Base-by-base conservation (phyloP, 352 stramenopile genomes). In the Phytophthora melonis region DNA sequence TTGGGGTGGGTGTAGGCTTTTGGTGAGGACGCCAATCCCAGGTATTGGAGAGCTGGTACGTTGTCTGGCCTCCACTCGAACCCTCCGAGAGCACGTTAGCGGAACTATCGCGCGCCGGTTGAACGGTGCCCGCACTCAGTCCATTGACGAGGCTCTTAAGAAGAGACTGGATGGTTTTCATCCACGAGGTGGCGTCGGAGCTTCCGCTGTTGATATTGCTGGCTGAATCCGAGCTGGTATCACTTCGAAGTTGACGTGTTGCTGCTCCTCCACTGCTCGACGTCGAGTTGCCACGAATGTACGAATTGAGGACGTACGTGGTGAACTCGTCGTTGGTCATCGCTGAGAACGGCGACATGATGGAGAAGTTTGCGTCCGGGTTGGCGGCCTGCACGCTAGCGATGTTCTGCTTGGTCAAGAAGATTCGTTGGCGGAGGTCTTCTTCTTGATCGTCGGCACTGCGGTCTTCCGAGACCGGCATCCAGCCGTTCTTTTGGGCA, bases 351-450 rank as follows among this genome's bases (percentile, higher is more conserved):
- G 78, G 82, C 23, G 83, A 79, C 79, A 88, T 84, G 57, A 81
- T 86, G 27, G 78, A 87, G 72, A 91, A 91, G 34, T 77, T 75
- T 39, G 84, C 84, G 21, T 75, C 32, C 3, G 83, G 77, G 54
- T 91, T 85, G 21, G 70, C 59, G 39, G 43, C 52, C 57, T 85
- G 69, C 23, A 77, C 68, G n/a, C 52, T 63, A n/a, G 68, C 60
- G 55, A 90, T 74, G 50, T 56, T 61, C 34, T 83, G 68, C 57
- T 86, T 85, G 61, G 76, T 80, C 49, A 88, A 49, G 70, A 86
- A 87, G 53, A 88, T 87, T 10, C 83, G 80, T 56, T 87, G 79
- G 10, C 71, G 71, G 52, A 80, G 74, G 67, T 89, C 79, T 59
- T 87, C 81, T 25, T 87, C 66, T 60, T 75, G 75, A 8, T 81